Evolutionary conservation across 176 grass and related monocot genomes (phyloP).

Genomic region (Oryza punctata): DNA sequence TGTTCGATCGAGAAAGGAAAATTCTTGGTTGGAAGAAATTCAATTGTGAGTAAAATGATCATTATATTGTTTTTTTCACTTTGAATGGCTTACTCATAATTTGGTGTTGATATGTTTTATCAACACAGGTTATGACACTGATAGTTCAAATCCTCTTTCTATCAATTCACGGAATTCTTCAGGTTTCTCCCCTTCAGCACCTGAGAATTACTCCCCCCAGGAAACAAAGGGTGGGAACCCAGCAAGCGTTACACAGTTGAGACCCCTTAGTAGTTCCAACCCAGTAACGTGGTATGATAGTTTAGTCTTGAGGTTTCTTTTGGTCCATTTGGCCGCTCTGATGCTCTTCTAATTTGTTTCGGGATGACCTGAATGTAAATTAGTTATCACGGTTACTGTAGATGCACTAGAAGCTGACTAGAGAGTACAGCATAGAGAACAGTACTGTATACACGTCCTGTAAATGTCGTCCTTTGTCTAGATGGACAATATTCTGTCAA

Average conservation of each 20-base stretch:
- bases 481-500: slow-evolving; percentile 16
- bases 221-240: slow-evolving; percentile 54
- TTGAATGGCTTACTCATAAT: neutral
- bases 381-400: slow-evolving; percentile 20
- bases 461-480: slow-evolving; percentile 30
- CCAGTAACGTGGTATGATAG: neutral
- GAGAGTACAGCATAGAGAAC: slow-evolving; percentile 17
- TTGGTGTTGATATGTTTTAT: neutral
- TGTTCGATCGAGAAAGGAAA: slow-evolving; percentile 79
- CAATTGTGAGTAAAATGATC: slow-evolving; percentile 59
- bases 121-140: slow-evolving; percentile 58
- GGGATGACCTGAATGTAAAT: slow-evolving; percentile 26
- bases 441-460: slow-evolving; percentile 21
- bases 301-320: slow-evolving; percentile 38
- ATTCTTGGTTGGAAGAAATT: slow-evolving; percentile 82
- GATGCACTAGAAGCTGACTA: slow-evolving; percentile 34
- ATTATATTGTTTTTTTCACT: neutral
- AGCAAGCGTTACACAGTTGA: slow-evolving; percentile 46
- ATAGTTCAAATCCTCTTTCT: slow-evolving; percentile 58
- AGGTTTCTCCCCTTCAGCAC: slow-evolving; percentile 26
- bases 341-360: slow-evolving; percentile 8
- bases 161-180: slow-evolving; percentile 58
- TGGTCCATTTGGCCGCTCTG: slow-evolving; percentile 32
- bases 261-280: slow-evolving; percentile 44
- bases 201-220: slow-evolving; percentile 60